Evolutionary conservation across 257 asterid genomes (phyloP).

Genomic region (Solanum piurae): DNA sequence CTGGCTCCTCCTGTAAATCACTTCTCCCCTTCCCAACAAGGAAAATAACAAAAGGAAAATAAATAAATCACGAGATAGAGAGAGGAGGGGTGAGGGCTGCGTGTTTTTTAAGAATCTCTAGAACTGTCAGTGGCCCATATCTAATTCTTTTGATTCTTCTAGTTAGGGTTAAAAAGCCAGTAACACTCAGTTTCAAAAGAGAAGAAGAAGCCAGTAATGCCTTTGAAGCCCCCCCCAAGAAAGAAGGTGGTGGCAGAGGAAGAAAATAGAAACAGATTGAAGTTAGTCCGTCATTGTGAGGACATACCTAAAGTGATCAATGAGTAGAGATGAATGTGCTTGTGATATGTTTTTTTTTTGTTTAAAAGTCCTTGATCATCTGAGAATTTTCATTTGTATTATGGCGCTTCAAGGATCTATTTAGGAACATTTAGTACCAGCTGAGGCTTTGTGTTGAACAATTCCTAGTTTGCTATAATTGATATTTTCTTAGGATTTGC

Average conservation of each 20-base stretch:
- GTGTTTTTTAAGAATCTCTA: neutral
- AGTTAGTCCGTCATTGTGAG: neutral
- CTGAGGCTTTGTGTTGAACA: neutral
- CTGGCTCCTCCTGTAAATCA: neutral
- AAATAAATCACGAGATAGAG: neutral
- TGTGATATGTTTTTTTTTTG: neutral
- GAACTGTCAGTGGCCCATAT: neutral
- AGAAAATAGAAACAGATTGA: neutral
- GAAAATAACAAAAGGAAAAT: neutral
- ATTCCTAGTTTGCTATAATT: neutral
- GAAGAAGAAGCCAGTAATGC: neutral
- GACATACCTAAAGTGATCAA: neutral
- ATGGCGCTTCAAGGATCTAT: neutral
- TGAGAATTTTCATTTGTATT: neutral
- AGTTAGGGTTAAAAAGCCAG: neutral
- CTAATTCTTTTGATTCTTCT: neutral
- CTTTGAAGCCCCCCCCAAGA: neutral
- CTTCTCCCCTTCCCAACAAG: neutral
- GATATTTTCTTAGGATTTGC: neutral
- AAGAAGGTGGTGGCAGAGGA: neutral
- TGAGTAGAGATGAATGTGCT: neutral
- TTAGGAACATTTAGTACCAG: neutral
- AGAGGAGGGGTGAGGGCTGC: neutral
- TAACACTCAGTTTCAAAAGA: no score
- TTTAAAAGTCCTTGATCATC: neutral